Evolutionary conservation across 2,329 filamentous ascomycete genomes (phyloP).

Genomic region (Colletotrichum horii): DNA sequence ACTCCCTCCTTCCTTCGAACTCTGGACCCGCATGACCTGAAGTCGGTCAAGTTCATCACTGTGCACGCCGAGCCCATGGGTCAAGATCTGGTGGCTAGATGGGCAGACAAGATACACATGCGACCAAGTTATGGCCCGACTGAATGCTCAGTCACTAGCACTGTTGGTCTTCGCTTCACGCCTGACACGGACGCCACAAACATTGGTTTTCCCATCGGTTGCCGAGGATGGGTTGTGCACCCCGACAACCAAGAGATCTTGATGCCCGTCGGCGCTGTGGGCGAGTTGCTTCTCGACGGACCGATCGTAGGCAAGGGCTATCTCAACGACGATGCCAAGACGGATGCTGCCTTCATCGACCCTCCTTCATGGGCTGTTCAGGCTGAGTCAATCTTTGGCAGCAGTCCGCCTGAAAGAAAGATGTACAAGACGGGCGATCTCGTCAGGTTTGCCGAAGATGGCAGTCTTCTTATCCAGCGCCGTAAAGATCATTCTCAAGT

Average conservation of each 20-base stretch:
- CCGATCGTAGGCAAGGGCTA: conserved; percentile 8
- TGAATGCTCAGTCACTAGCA: conserved; percentile 24
- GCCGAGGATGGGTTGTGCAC: conserved; percentile 29
- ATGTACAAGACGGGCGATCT: conserved; percentile 21
- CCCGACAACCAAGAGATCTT: conserved; percentile 17
- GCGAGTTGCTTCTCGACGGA: conserved; percentile 14
- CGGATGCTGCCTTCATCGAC: not conserved
- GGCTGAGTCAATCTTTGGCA: not conserved
- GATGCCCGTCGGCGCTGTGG: conserved; percentile 6
- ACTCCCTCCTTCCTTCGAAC: conserved; percentile 61
- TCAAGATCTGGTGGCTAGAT: conserved; percentile 24
- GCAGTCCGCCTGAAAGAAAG: not conserved
- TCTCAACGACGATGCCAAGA: conserved; percentile 2
- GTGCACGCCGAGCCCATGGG: conserved; percentile 31
- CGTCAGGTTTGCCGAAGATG: conserved; percentile 11
- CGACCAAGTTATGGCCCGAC: conserved; percentile 32
- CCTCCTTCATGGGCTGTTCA: not conserved
- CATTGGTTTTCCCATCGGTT: conserved; percentile 29
- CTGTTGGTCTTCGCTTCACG: conserved; percentile 35
- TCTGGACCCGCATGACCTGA: conserved; percentile 39
- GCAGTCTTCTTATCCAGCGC: conserved; percentile 13
- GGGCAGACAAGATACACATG: conserved; percentile 24
- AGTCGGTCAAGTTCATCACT: conserved; percentile 40
- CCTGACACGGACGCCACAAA: not conserved
- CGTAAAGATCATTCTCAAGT: conserved; percentile 25